Percentiles rank a stretch among this genome's conserved stretches.
These are phyloP conservation scores for Aspergillus tubingensis DNA, from an alignment of 2,329 filamentous ascomycete species.

Conservation along the genomic window DNA sequence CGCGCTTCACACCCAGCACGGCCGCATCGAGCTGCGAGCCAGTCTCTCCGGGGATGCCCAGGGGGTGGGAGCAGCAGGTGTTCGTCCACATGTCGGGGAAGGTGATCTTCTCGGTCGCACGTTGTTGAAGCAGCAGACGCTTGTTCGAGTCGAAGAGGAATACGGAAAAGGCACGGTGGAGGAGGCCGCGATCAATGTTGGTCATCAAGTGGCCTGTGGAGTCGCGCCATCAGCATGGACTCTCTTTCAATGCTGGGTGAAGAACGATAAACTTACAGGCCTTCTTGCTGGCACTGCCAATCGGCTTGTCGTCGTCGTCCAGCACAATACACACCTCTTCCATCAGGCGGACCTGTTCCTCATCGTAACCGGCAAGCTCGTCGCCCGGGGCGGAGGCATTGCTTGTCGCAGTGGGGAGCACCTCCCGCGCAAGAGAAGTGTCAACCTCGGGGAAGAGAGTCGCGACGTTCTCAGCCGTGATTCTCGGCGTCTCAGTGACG, in stretches of 20 bases:
- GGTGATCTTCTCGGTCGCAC: constrained; percentile 94
- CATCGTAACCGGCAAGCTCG: constrained; percentile 88
- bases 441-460: constrained; percentile 84
- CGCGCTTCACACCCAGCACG: constrained; percentile 82
- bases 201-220: constrained; percentile 88
- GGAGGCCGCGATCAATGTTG: constrained; percentile 93
- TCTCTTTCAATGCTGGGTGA: background rate
- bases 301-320: constrained; percentile 86
- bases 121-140: constrained; percentile 90
- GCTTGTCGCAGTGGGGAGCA: constrained; percentile 46
- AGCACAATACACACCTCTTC: constrained; percentile 98
- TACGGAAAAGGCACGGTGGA: constrained; percentile 96
- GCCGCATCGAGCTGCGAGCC: constrained; percentile 78
- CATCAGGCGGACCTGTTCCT: constrained; percentile 97
- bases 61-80: constrained; percentile 96
- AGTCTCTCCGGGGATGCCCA: constrained; percentile 88
- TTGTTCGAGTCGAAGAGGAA: constrained; percentile 97
- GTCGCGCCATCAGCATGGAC: background rate
- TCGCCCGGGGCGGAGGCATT: constrained; percentile 54
- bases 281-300: constrained; percentile 98
- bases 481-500: constrained; percentile 57
- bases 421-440: constrained; percentile 57
- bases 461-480: constrained; percentile 84
- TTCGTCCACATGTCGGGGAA: constrained; percentile 99
- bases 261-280: constrained; percentile 65